Evolutionary conservation across 2,329 filamentous ascomycete genomes (phyloP), one percentile per base, ranked within the genome.

Genomic region (Sarocladium oryzae): DNA sequence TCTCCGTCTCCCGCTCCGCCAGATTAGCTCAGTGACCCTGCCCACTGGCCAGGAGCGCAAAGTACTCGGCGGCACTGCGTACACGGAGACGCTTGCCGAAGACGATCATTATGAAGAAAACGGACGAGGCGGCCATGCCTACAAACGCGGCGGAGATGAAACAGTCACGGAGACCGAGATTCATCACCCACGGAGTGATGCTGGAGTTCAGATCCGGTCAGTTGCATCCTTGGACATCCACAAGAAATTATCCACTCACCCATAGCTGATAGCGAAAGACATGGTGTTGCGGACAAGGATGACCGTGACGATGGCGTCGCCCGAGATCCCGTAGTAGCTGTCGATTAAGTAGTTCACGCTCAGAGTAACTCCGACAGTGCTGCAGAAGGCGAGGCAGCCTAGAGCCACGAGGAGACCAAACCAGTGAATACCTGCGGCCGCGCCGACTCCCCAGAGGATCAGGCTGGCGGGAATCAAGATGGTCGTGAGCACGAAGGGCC

Each of bases 401-500:
- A 68, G 64, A 23, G 63, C 66, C 33, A 68, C 60, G 1, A 64
- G 54, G 11, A 68, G 55, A 6, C 63, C 66, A 23, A 65, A 60
- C 61, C 61, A 68, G 50, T 67, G 66, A 9, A 68, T 53, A 6
- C 58, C 38, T 30, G 64, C 60, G 2, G 57, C 56, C 2, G 66
- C 66, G 4, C 74, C 74, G 1, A 77, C 71, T 30, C 75, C 75
- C 73, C 73, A 77, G 3, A 74, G 55, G 46, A 77, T 67, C 16
- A 77, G 62, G 1, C 69, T 70, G 20, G 61, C 64, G 1, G 68
- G 66, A 0, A 70, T 61, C n/a, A 75, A 55, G 11, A 75, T 30
- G 2, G 66, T 54, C 4, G 66, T 69, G 0, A 66, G 60, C 1
- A 61, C 56, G 2, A 63, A 49, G 2, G 56, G 48, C 67, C 65